phyloP scores from a whole-genome alignment of 208 protist genomes.

The Vickermania spadyakhi region DNA sequence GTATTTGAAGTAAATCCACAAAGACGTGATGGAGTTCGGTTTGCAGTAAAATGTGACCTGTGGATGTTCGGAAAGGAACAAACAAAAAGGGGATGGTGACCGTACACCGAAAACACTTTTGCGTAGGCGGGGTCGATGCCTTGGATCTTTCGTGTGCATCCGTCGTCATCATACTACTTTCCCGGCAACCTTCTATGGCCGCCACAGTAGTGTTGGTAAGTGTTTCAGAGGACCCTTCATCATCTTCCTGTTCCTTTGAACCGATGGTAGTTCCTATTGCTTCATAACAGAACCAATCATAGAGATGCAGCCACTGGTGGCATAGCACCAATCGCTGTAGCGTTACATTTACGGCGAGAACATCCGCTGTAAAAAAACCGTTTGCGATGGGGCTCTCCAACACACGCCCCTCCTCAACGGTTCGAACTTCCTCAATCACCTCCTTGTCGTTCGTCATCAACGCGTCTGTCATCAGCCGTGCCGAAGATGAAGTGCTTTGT shows the following conservation, averaged over 20 bases:
- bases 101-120: not conserved
- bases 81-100: not conserved
- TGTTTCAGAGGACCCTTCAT: too few relatives aligned
- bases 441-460: not conserved
- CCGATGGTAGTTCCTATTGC: too few relatives aligned
- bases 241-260: too few relatives aligned
- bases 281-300: conserved; percentile 76
- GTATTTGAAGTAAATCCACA: not conserved
- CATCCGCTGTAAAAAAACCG: conserved; percentile 28
- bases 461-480: too few relatives aligned
- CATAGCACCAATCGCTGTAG: conserved; percentile 75
- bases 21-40: not conserved
- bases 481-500: too few relatives aligned
- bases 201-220: not conserved
- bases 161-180: too few relatives aligned
- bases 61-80: not conserved
- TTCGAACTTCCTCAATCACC: not conserved
- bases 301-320: conserved; percentile 74
- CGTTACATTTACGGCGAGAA: conserved; percentile 67
- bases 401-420: conserved; percentile 4
- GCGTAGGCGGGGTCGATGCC: too few relatives aligned
- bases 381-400: conserved; percentile 9
- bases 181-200: too few relatives aligned
- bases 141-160: too few relatives aligned
- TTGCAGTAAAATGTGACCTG: not conserved